A percentile compares a stretch with the other conserved stretches of the same genome.
phyloP scores from a whole-genome alignment of 164 flowering plant species.

The Vitis amurensis region DNA sequence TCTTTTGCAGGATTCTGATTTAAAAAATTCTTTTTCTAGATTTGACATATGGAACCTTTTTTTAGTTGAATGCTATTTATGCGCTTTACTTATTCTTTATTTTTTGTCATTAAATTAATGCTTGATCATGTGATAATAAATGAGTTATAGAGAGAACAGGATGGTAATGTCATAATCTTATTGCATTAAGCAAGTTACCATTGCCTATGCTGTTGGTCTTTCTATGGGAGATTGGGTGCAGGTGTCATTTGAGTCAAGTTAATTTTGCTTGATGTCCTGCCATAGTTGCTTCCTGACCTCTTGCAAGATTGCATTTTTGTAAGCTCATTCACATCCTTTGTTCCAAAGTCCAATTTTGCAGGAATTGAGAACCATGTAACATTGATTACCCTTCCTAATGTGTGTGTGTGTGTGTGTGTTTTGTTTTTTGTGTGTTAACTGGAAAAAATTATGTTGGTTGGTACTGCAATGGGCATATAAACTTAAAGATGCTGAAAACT shows the following conservation, averaged over 20 bases:
- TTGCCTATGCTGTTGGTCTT: background rate
- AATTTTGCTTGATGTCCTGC: background rate
- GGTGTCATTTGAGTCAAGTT: background rate
- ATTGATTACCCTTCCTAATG: background rate
- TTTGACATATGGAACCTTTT: too few species aligned
- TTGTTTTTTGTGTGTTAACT: too few species aligned
- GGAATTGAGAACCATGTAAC: background rate
- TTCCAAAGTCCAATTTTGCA: background rate
- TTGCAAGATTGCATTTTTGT: background rate
- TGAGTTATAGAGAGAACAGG: too few species aligned
- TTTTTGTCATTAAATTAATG: too few species aligned
- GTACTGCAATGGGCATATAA: background rate
- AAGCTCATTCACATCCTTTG: background rate
- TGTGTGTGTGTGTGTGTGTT: too few species aligned
- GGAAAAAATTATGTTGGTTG: background rate
- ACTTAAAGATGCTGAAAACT: too few species aligned
- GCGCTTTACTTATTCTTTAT: too few species aligned
- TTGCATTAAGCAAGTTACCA: background rate
- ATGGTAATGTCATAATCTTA: background rate
- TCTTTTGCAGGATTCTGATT: too few species aligned
- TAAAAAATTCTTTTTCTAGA: too few species aligned
- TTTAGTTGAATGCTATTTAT: too few species aligned
- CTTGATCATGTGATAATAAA: too few species aligned
- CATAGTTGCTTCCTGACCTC: background rate
- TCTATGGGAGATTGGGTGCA: too few species aligned